phyloP scores from a whole-genome alignment of 164 flowering plant genomes.

The Euptelea pleiosperma region DNA sequence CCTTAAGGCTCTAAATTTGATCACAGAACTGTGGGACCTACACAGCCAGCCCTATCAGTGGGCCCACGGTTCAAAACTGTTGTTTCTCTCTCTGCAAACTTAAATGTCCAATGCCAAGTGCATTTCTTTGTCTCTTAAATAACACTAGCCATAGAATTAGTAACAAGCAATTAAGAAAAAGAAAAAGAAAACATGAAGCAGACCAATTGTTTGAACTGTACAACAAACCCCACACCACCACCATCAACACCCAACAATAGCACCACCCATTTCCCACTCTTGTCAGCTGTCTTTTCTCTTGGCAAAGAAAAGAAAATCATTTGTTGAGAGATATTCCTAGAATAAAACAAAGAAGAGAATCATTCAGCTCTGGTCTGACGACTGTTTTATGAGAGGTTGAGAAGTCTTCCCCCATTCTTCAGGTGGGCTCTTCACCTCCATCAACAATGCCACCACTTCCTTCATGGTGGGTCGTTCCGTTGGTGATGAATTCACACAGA shows the following conservation, averaged over 20 bases:
- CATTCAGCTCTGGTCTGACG: constrained; percentile 52
- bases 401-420: constrained; percentile 93
- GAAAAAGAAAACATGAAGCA: constrained; percentile 9
- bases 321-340: constrained; percentile 19
- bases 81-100: neutral
- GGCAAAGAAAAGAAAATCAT: constrained; percentile 19
- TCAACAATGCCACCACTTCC: constrained; percentile 87
- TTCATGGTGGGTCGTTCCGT: constrained; percentile 93
- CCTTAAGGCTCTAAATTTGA: no score
- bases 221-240: constrained; percentile 33
- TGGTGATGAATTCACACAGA: constrained; percentile 87
- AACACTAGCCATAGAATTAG: neutral
- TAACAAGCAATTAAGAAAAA: neutral
- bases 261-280: constrained; percentile 6
- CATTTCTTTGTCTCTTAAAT: no score
- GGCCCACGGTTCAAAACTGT: no score
- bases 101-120: neutral
- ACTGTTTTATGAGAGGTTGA: constrained; percentile 82
- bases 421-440: constrained; percentile 84
- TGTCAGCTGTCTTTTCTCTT: constrained; percentile 12
- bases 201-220: constrained; percentile 37
- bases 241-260: constrained; percentile 12
- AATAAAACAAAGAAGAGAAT: constrained; percentile 10
- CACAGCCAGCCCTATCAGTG: no score
- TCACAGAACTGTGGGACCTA: no score